Conservation (phyloP, 345 rosid species). For the Cardamine resedifolia region DNA sequence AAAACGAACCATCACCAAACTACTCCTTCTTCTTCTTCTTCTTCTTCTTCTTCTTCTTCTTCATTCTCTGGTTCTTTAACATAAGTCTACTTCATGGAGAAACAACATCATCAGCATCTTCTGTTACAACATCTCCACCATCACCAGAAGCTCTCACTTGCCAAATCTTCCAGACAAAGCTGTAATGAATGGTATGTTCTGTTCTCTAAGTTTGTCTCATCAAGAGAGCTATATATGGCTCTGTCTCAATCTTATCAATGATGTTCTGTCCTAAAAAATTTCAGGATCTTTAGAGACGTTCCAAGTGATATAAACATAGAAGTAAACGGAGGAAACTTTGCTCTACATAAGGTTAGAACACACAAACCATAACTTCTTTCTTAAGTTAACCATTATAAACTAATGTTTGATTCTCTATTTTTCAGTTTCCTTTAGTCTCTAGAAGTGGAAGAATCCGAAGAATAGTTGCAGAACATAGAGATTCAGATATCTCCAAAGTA, state of each 20-base stretch:
- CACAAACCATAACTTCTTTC: constrained; percentile 7
- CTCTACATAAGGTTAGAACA: constrained; percentile 74
- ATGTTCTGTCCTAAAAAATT: constrained; percentile 20
- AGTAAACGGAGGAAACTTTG: constrained; percentile 72
- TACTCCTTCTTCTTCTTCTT: constrained; percentile 25
- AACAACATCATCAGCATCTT: constrained; percentile 39
- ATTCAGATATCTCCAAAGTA: constrained; percentile 79
- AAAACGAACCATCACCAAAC: constrained; percentile 29
- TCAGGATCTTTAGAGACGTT: constrained; percentile 92
- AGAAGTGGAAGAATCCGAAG: constrained; percentile 82
- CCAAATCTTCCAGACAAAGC: constrained; percentile 81
- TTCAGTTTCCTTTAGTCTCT: constrained; percentile 94
- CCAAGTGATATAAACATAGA: constrained; percentile 90
- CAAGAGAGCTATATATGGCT: background rate
- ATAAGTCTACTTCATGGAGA: constrained; percentile 55
- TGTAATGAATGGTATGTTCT: constrained; percentile 79
- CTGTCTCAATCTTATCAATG: background rate
- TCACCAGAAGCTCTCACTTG: constrained; percentile 62
- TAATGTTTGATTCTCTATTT: background rate
- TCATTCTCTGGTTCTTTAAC: constrained; percentile 28
- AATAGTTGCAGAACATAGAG: constrained; percentile 85
- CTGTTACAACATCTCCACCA: constrained; percentile 41
- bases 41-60: constrained; percentile 18
- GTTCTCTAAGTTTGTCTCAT: background rate
- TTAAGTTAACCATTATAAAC: background rate